A percentile compares a stretch with the other conserved stretches of the same genome.
Conservation (phyloP, 202 grass and related monocot genomes). For the Brachypodium distachyon region DNA sequence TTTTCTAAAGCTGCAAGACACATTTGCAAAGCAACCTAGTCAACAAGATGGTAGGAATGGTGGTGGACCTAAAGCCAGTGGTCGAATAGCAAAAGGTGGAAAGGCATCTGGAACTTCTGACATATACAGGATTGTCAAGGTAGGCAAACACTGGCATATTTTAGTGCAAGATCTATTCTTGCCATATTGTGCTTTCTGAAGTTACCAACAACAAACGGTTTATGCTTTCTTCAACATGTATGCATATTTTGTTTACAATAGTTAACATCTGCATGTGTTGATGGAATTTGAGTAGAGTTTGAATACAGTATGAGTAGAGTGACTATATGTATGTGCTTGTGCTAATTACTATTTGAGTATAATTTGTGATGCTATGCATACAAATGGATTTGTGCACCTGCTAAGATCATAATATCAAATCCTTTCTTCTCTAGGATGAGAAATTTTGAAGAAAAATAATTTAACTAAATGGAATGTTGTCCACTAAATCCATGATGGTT, state of each 20-base stretch:
- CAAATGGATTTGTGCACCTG: too few species aligned
- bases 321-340: too few species aligned
- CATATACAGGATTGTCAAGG: slow-evolving; percentile 97
- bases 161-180: slow-evolving; percentile 10
- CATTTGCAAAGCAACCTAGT: slow-evolving; percentile 58
- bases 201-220: background rate
- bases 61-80: slow-evolving; percentile 49
- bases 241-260: background rate
- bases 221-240: background rate
- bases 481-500: too few species aligned
- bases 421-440: too few species aligned
- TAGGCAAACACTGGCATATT: slow-evolving; percentile 8
- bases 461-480: too few species aligned
- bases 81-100: slow-evolving; percentile 88
- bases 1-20: slow-evolving; percentile 88
- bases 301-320: too few species aligned
- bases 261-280: background rate
- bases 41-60: slow-evolving; percentile 50
- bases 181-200: slow-evolving; percentile 8
- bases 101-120: slow-evolving; percentile 78
- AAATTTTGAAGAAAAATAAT: too few species aligned
- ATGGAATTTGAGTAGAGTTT: too few species aligned
- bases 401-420: too few species aligned
- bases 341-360: too few species aligned
- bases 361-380: too few species aligned